Percentiles rank a stretch among this genome's conserved stretches.
These are phyloP conservation scores for Phoma sp. DNA, from an alignment of 2,329 filamentous ascomycete genomes.

Conservation along the genomic window DNA sequence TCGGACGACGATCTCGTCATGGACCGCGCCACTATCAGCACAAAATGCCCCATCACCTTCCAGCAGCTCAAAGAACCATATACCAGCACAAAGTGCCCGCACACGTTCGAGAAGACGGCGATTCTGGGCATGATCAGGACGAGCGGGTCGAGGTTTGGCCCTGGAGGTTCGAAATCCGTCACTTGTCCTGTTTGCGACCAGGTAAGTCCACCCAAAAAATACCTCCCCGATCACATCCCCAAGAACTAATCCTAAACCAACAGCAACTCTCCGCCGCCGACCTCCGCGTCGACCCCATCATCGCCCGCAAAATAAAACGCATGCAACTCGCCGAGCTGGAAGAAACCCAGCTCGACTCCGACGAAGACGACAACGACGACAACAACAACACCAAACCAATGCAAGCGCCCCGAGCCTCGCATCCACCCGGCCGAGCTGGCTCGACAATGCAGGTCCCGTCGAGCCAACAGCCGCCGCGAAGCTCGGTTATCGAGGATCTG, in stretches of 20 bases:
- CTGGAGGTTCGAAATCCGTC: constrained; percentile 43
- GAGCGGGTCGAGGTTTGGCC: constrained; percentile 24
- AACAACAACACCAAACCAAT: constrained; percentile 1
- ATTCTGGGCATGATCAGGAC: constrained; percentile 62
- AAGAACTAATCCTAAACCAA: background rate
- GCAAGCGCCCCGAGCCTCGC: background rate
- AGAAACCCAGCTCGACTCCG: constrained; percentile 34
- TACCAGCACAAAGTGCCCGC: constrained; percentile 70
- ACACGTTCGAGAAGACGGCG: constrained; percentile 72
- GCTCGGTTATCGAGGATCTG: constrained; percentile 29
- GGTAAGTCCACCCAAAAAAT: constrained; percentile 29
- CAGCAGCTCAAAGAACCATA: constrained; percentile 69
- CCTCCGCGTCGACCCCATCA: constrained; percentile 37
- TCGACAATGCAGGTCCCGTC: constrained; percentile 8
- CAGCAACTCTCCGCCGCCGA: constrained; percentile 42
- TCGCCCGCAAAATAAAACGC: constrained; percentile 47
- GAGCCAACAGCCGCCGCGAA: constrained; percentile 20
- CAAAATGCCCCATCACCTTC: constrained; percentile 73
- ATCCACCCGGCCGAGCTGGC: background rate
- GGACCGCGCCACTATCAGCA: constrained; percentile 66
- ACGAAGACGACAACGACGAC: constrained; percentile 25
- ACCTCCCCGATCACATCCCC: background rate
- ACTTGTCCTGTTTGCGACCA: constrained; percentile 70
- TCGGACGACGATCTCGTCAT: constrained; percentile 76
- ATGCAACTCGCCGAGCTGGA: constrained; percentile 39